Percentiles rank a stretch among this genome's conserved stretches.
These are phyloP conservation scores for Hypoxylon sp. DNA, from an alignment of 2,329 filamentous ascomycete species.

Conservation along the genomic window DNA sequence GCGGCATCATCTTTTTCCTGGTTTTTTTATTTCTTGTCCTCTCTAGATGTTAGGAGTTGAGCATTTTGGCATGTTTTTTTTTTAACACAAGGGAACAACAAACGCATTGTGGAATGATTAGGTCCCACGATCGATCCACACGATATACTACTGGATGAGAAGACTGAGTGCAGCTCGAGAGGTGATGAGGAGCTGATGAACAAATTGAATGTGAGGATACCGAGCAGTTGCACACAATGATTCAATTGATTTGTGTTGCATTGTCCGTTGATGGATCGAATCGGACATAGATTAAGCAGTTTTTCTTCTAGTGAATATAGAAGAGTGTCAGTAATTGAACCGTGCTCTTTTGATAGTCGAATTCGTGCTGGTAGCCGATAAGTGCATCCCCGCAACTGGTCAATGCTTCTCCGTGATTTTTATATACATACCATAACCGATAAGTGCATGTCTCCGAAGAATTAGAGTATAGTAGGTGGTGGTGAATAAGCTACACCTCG, in stretches of 20 bases:
- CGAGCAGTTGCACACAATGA: conserved; percentile 8
- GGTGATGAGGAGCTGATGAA: conserved; percentile 18
- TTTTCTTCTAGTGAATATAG: conserved; percentile 32
- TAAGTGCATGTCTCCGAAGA: neutral
- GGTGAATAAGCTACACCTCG: neutral
- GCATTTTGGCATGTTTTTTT: conserved; percentile 21
- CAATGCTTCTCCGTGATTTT: neutral
- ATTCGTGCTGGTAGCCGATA: neutral
- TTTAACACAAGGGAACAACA: conserved; percentile 26
- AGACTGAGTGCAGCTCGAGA: conserved; percentile 5
- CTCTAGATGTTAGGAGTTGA: conserved; percentile 34
- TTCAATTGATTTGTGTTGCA: neutral
- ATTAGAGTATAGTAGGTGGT: neutral
- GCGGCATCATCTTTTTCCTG: conserved; percentile 37
- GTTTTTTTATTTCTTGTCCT: conserved; percentile 27
- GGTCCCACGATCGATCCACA: conserved; percentile 17
- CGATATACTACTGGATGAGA: conserved; percentile 29
- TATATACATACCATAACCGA: neutral
- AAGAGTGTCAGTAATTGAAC: conserved; percentile 15
- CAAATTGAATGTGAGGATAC: conserved; percentile 31
- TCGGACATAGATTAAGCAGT: conserved; percentile 23
- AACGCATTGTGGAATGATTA: conserved; percentile 33
- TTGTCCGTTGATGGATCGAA: conserved; percentile 26
- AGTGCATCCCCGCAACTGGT: neutral
- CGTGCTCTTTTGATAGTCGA: neutral